Base-by-base conservation (phyloP, 192 early-diverging fungal species). In the Cetraspora pellucida region DNA sequence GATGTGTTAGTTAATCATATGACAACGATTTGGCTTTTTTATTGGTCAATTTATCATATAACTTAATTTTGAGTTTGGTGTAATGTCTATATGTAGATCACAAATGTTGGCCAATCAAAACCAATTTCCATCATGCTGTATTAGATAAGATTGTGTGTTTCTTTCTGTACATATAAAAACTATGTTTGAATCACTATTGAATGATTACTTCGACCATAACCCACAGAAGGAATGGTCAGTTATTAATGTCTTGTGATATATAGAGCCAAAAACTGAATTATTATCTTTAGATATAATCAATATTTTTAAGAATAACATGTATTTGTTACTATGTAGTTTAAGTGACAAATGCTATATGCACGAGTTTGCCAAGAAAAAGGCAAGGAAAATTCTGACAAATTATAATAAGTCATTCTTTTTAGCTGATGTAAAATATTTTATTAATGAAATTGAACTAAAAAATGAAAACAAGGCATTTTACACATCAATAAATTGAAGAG, bases 391-490 rank as follows among this genome's bases (percentile, higher is more conserved):
- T 67, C 49, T 77, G 31, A 17, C 44, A 55, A 77, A 49, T 21
- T 77, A 44, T 77, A 63, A 67, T 66, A 63, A 67, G 65, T 47
- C 21, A 55, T 72, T 72, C 28, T 44, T 28, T 69, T 77, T 65
- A 77, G 43, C 9, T 2, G 50, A 52, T 23, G 64, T 77, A 58
- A 69, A 69, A 43, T 10, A 17, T 69, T 77, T 77, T 58, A 69
- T 77, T 57, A 37, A 69, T 69, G 52, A 77, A 69, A 23, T 77
- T n/a, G 55, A 69, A 77, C 21, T 68, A 57, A 55, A 66, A 67
- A 43, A 43, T 30, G 65, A 77, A 77, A 69, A 57, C 43, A 65
- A 57, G 31, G 55, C 52, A 69, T 77, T 57, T 44, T 27, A 61
- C 11, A 59, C 50, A n/a, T 21, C 27, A n/a, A 27, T 74, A 61